These are phyloP conservation scores for Cladosporium sphaerospermum DNA, from an alignment of 2,329 filamentous ascomycete species.

Conservation along the genomic window DNA sequence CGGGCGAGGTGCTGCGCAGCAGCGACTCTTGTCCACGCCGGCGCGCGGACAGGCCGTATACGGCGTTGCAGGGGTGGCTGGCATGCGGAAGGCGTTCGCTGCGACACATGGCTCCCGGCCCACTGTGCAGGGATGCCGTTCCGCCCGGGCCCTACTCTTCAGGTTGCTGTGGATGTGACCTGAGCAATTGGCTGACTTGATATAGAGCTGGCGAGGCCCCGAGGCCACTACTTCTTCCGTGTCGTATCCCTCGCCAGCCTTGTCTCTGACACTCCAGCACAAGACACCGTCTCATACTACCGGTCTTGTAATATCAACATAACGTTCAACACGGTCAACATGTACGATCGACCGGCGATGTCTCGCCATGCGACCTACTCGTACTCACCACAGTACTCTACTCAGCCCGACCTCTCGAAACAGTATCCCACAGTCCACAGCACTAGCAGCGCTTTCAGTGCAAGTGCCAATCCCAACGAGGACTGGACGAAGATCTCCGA, in stretches of 20 bases:
- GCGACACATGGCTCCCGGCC: constrained; percentile 7
- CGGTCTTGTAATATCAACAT: background rate
- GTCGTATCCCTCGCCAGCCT: background rate
- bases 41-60: constrained; percentile 12
- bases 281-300: too few relatives aligned
- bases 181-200: constrained; percentile 9
- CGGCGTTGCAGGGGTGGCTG: constrained; percentile 9
- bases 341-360: constrained; percentile 32
- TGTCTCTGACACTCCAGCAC: background rate
- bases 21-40: background rate
- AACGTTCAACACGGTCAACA: constrained; percentile 8
- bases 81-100: constrained; percentile 11
- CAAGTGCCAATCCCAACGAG: constrained; percentile 89
- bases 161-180: constrained; percentile 3
- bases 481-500: constrained; percentile 99
- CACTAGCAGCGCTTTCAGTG: constrained; percentile 91
- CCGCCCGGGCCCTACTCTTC: constrained; percentile 8
- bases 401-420: constrained; percentile 46
- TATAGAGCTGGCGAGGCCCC: constrained; percentile 10
- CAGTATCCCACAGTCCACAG: constrained; percentile 62
- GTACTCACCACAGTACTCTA: constrained; percentile 33
- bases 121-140: constrained; percentile 10
- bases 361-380: constrained; percentile 40
- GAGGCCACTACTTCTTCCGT: background rate
- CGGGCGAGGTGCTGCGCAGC: constrained; percentile 5